A percentile compares a stretch with the other conserved stretches of the same genome.
Evolutionary conservation across 2,329 filamentous ascomycete genomes (phyloP).

Genomic region (Fusarium solani-melongenae): DNA sequence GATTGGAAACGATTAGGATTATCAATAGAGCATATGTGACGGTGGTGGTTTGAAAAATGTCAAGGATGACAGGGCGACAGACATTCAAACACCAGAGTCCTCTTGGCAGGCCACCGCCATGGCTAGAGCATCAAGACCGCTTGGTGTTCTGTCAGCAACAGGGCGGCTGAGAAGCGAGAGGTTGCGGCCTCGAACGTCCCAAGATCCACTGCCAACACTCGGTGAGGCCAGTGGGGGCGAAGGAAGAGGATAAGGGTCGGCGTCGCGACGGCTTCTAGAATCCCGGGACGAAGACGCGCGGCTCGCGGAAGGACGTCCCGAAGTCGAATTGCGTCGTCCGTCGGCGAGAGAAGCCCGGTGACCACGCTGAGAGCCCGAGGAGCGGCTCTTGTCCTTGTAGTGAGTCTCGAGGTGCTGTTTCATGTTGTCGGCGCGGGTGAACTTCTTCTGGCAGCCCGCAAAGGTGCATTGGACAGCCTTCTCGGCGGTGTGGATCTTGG

Average conservation of each 20-base stretch:
- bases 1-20: slow-evolving; percentile 35
- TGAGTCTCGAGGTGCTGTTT: slow-evolving; percentile 86
- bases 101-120: slow-evolving; percentile 66
- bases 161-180: slow-evolving; percentile 60
- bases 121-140: slow-evolving; percentile 65
- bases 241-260: slow-evolving; percentile 53
- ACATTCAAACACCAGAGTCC: slow-evolving; percentile 44
- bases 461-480: slow-evolving; percentile 78
- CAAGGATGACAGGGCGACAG: not conserved
- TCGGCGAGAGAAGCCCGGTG: slow-evolving; percentile 49
- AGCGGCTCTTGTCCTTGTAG: slow-evolving; percentile 69
- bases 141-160: slow-evolving; percentile 54
- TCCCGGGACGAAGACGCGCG: slow-evolving; percentile 44
- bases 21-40: slow-evolving; percentile 30
- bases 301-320: slow-evolving; percentile 44
- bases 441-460: slow-evolving; percentile 80
- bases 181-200: slow-evolving; percentile 61
- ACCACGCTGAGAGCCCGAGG: slow-evolving; percentile 50
- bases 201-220: slow-evolving; percentile 48
- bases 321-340: slow-evolving; percentile 47
- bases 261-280: slow-evolving; percentile 52
- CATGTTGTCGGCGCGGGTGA: slow-evolving; percentile 88
- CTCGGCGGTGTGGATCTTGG: slow-evolving; percentile 85
- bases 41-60: slow-evolving; percentile 2
- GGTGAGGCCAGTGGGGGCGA: slow-evolving; percentile 53